Conservation (phyloP, 768 basidiomycete species). For the Boletus coccyginus region DNA sequence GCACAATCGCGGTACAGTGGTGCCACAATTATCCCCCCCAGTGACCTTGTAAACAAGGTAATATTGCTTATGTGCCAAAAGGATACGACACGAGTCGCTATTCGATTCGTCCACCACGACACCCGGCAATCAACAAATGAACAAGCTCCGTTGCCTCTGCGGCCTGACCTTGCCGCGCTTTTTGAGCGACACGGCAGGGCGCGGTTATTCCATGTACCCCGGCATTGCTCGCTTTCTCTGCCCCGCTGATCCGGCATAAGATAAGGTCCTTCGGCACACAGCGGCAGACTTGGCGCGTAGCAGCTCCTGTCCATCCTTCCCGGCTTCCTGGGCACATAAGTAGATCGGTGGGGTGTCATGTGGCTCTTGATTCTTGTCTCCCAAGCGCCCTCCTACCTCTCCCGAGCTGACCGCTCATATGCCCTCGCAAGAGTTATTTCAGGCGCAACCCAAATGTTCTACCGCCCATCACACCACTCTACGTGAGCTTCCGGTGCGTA, state of each 20-base stretch:
- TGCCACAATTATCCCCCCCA: no score
- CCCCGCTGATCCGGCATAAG: not conserved
- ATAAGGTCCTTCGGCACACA: constrained; percentile 18
- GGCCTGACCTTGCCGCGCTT: not conserved
- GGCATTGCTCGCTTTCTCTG: not conserved
- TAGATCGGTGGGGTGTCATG: constrained; percentile 5
- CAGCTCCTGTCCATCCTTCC: not conserved
- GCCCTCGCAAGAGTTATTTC: not conserved
- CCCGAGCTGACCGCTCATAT: not conserved
- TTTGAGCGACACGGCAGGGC: not conserved
- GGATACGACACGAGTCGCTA: no score
- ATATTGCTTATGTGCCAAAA: no score
- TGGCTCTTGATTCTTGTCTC: not conserved
- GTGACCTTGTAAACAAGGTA: no score
- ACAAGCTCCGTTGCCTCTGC: not conserved
- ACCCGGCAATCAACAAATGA: not conserved
- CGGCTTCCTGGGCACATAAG: constrained; percentile 14
- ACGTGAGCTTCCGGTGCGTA: constrained; percentile 1
- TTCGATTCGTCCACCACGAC: not conserved
- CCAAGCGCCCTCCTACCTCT: not conserved
- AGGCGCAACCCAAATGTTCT: not conserved
- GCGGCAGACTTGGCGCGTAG: not conserved
- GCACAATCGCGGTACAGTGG: no score
- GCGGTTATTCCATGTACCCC: not conserved
- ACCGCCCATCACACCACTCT: not conserved